phyloP scores from a whole-genome alignment of 176 grass and related monocot genomes.

The Sorghum bicolor region DNA sequence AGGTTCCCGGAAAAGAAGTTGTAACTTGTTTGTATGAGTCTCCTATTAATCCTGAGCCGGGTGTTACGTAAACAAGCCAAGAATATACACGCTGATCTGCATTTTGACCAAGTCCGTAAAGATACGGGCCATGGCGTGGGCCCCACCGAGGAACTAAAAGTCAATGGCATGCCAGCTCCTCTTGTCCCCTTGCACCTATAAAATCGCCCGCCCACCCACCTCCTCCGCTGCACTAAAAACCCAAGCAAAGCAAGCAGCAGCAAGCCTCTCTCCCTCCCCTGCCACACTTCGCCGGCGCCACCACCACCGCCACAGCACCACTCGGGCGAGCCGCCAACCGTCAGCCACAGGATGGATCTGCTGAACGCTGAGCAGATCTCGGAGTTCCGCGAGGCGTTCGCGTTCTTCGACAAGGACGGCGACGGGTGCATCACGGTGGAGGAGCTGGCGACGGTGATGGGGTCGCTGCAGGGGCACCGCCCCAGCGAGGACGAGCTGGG shows the following conservation, averaged over 20 bases:
- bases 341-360: slow-evolving; percentile 28
- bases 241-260: neutral
- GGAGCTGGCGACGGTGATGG: slow-evolving; percentile 66
- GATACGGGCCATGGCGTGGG: neutral
- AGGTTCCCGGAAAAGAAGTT: too few species aligned
- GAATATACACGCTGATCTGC: neutral
- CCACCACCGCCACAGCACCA: neutral
- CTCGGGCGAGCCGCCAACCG: too few species aligned
- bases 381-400: slow-evolving; percentile 75
- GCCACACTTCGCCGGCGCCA: neutral
- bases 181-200: neutral
- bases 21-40: too few species aligned
- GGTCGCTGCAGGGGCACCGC: slow-evolving; percentile 57
- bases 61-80: neutral
- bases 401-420: slow-evolving; percentile 89
- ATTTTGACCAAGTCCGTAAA: neutral
- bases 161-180: slow-evolving; percentile 1
- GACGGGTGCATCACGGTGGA: slow-evolving; percentile 86
- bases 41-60: too few species aligned
- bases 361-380: slow-evolving; percentile 50
- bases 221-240: neutral
- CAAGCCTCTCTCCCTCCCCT: neutral
- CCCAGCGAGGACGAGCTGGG: slow-evolving; percentile 53
- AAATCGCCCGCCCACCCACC: neutral
- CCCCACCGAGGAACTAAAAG: neutral